Evolutionary conservation across 2,329 filamentous ascomycete species (phyloP), one percentile per base, ranked within the genome.

Genomic region (Fusarium tjaetaba): DNA sequence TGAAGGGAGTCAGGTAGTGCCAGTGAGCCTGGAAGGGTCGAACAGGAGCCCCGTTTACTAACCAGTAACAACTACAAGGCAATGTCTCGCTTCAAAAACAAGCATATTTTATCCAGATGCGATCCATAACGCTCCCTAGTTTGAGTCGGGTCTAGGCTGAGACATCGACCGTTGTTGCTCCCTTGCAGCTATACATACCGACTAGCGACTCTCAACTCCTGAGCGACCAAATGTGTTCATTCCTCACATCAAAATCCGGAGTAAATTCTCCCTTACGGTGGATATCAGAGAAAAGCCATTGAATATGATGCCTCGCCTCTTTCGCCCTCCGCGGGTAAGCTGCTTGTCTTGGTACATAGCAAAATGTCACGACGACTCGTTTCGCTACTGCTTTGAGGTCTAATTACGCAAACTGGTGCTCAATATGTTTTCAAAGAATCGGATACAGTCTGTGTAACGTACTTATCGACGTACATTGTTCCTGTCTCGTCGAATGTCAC

Each of bases 201-300:
- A 38, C 24, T 26, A 38, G 32, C 32, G 13, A 26, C 6, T 26
- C 9, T 26, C 11, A 52, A 22, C 32, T 38, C 32, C 32, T 26
- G 32, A 26, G n/a, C 32, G 9, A 22, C 24, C 13, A 38, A 7
- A 26, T 16, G 4, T 7, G 38, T 38, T 7, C n/a, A 52, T 52
- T 52, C n/a, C 49, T 26, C 13, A 5, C 9, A 16, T 52, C 32
- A 20, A 3, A 38, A 2, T 6, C 49, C n/a, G n/a, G 9, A 38
- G 32, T 6, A 0, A 16, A 36, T 5, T 11, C n/a, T 38, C 32
- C 13, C 18, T 26, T 2, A 8, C 8, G 6, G 32, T 26, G 4
- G 5, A 26, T 15, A 36, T 2, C 26, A 10, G 5, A 52, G 9
- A 38, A 16, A 26, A 2, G 9, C 0, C 2, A 22, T 38, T 16